Percentiles rank a stretch among this genome's conserved stretches.
These are phyloP conservation scores for Linnemannia schmuckeri DNA, from an alignment of 192 early-diverging fungal genomes.

Conservation along the genomic window DNA sequence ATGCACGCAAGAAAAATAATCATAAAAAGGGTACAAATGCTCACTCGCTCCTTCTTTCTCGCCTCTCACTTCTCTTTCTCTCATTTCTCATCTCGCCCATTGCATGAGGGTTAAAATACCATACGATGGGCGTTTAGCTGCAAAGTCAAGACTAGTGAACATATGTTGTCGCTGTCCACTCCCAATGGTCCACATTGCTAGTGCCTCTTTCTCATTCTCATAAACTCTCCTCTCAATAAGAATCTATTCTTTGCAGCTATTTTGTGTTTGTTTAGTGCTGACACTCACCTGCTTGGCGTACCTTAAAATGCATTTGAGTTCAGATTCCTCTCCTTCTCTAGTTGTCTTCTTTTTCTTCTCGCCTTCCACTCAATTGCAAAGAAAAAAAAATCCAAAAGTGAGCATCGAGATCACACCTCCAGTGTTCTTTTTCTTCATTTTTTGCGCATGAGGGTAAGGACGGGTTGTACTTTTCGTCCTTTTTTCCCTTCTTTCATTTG, in stretches of 20 bases:
- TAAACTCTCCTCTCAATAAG: neutral
- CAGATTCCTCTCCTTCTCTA: neutral
- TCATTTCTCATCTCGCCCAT: too few species aligned
- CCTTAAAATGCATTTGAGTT: constrained; percentile 4
- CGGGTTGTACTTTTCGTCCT: neutral
- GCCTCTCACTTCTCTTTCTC: neutral
- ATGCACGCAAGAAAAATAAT: neutral
- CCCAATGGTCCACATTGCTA: neutral
- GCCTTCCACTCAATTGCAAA: neutral
- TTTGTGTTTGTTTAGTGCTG: neutral
- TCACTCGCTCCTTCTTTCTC: neutral
- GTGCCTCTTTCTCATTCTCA: neutral
- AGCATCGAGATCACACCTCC: neutral
- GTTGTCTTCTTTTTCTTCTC: neutral
- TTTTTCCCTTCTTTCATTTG: neutral
- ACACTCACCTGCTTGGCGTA: neutral
- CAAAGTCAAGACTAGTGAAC: neutral
- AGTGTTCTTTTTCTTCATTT: neutral
- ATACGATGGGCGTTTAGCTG: neutral
- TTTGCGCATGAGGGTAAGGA: neutral
- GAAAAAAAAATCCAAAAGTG: neutral
- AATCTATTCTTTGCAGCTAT: neutral
- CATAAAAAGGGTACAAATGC: neutral
- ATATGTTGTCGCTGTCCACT: neutral
- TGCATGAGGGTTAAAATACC: neutral